Evolutionary conservation across 345 rosid genomes (phyloP).

Genomic region (Tarenaya hassleriana): DNA sequence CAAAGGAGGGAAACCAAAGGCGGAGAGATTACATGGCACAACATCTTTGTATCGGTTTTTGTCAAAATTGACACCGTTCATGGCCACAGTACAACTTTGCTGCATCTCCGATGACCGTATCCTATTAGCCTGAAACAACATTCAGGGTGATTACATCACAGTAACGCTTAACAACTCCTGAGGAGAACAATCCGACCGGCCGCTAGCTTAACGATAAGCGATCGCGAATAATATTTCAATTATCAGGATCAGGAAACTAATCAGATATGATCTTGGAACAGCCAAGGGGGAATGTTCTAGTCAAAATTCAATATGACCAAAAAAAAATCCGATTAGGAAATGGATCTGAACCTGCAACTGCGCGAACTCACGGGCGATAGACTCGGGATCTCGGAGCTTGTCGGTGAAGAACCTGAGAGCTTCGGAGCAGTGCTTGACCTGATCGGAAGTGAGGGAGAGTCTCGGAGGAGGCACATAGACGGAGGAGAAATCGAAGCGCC

Average conservation of each 20-base stretch:
- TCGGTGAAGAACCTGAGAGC: slow-evolving; percentile 48
- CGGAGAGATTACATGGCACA: slow-evolving; percentile 50
- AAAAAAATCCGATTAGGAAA: background rate
- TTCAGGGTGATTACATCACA: slow-evolving; percentile 3
- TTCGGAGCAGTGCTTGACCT: slow-evolving; percentile 49
- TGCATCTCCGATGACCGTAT: slow-evolving; percentile 44
- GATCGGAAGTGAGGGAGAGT: slow-evolving; percentile 51
- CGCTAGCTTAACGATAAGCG: too few relatives aligned
- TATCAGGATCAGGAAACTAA: background rate
- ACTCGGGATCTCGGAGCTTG: slow-evolving; percentile 36
- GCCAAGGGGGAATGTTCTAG: background rate
- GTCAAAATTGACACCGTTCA: slow-evolving; percentile 42
- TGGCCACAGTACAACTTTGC: slow-evolving; percentile 48
- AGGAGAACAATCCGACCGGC: too few relatives aligned
- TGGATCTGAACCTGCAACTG: slow-evolving; percentile 46
- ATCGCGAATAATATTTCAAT: background rate
- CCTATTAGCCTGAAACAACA: slow-evolving; percentile 40
- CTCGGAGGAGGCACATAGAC: slow-evolving; percentile 48
- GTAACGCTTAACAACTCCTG: too few relatives aligned
- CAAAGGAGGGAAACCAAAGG: background rate
- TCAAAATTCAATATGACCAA: background rate
- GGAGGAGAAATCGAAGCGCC: slow-evolving; percentile 39
- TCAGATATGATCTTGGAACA: background rate
- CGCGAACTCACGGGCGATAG: slow-evolving; percentile 49
- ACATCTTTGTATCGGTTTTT: slow-evolving; percentile 74